Evolutionary conservation across 768 basidiomycete species (phyloP).

Genomic region (Pilatotrama ljubarskyi): DNA sequence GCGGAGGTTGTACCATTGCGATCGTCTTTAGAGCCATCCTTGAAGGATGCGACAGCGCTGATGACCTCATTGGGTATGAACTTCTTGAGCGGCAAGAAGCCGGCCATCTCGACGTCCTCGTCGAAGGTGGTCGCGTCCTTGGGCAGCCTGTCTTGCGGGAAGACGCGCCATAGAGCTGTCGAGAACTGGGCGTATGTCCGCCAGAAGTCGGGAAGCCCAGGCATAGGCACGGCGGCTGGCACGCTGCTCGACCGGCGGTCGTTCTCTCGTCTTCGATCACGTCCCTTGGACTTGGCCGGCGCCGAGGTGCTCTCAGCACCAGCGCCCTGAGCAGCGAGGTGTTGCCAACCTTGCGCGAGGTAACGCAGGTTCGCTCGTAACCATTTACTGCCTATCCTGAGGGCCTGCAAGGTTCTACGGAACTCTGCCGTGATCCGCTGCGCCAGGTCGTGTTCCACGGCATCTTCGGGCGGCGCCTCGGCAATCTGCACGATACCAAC

Average conservation of each 20-base stretch:
- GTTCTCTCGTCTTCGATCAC: constrained; percentile 32
- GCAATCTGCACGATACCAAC: constrained; percentile 64
- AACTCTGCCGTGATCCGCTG: constrained; percentile 85
- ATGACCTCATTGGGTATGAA: constrained; percentile 46
- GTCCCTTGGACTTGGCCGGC: constrained; percentile 8
- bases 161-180: constrained; percentile 57
- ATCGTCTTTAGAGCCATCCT: neutral
- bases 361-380: constrained; percentile 74
- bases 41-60: constrained; percentile 2
- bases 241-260: constrained; percentile 32
- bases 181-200: constrained; percentile 65
- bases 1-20: neutral
- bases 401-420: constrained; percentile 79
- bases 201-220: constrained; percentile 64
- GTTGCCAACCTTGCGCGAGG: constrained; percentile 45
- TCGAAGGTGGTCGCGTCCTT: constrained; percentile 64
- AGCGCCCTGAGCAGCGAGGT: neutral
- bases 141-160: constrained; percentile 67
- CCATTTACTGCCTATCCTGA: constrained; percentile 92
- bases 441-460: constrained; percentile 61
- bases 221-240: constrained; percentile 38
- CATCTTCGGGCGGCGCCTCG: constrained; percentile 55
- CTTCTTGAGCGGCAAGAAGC: constrained; percentile 80
- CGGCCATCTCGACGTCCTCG: constrained; percentile 87
- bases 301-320: constrained; percentile 18